phyloP scores from a whole-genome alignment of 768 basidiomycete genomes.

The Cyathus striatus region DNA sequence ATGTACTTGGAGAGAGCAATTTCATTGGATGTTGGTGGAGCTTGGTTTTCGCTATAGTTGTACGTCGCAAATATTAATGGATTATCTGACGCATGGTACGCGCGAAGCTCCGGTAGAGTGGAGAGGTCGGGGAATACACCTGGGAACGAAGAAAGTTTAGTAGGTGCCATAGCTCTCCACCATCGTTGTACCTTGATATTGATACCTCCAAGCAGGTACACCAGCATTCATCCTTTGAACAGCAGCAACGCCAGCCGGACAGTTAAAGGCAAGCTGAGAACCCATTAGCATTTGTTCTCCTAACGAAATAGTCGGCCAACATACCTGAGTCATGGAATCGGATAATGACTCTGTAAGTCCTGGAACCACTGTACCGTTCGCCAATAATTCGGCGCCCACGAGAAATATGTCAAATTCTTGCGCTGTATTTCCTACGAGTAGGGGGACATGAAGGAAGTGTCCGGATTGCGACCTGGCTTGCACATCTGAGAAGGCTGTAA shows the following conservation, averaged over 20 bases:
- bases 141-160: slow-evolving; percentile 3
- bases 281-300: no score
- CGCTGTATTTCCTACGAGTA: slow-evolving; percentile 22
- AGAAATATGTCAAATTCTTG: slow-evolving; percentile 30
- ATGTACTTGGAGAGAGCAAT: slow-evolving; percentile 25
- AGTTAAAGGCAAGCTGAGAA: slow-evolving; percentile 20
- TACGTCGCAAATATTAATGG: slow-evolving; percentile 33
- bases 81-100: slow-evolving; percentile 33
- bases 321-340: slow-evolving; percentile 23
- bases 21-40: slow-evolving; percentile 14
- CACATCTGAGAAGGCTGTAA: slow-evolving; percentile 12
- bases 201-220: slow-evolving; percentile 21
- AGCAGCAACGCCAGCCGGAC: slow-evolving; percentile 20
- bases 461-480: no score
- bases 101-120: slow-evolving; percentile 23
- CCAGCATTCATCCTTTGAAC: slow-evolving; percentile 19
- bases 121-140: slow-evolving; percentile 32
- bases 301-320: neutral
- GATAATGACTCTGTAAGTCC: slow-evolving; percentile 20
- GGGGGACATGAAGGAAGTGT: slow-evolving; percentile 22
- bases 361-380: slow-evolving; percentile 19
- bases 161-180: no score
- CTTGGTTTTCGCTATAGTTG: slow-evolving; percentile 14
- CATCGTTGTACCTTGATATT: slow-evolving; percentile 18
- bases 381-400: slow-evolving; percentile 17